Evolutionary conservation across 2,329 filamentous ascomycete genomes (phyloP), one percentile per base, ranked within the genome.

Genomic region (Colletotrichum tofieldiae): DNA sequence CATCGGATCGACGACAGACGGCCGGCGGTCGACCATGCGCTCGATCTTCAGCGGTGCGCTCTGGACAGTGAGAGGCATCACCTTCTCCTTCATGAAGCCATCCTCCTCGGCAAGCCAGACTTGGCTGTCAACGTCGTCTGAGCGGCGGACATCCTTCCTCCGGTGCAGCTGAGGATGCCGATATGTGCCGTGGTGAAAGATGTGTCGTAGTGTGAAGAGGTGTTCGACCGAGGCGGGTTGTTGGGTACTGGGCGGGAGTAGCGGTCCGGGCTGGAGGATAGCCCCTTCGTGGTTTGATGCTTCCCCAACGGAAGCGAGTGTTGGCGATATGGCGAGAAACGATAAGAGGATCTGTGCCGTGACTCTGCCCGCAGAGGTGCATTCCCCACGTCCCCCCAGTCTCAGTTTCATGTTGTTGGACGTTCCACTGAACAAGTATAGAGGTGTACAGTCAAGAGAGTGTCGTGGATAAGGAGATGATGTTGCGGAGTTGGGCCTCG

Each of bases 111-210:
- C 85, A 67, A 93, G 84, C 84, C 89, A 93, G 56, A 96, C 84
- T 51, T 80, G 80, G 23, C 79, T 77, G 43, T 86, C 83, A 20
- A 91, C 88, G 43, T 64, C 66, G 55, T 91, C 85, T 12, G 87
- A 82, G 26, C 88, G 84, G 52, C 80, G 73, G 41, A 98, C 85
- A 81, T 98, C 94, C 73, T 93, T 87, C 76, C 90, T 92, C 71
- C 92, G 89, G 81, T 98, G 94, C 20, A 98, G 89, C 6, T 87
- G 83, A 3, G 95, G 95, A 76, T 97, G 90, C 76, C 89, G 85
- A 81, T 96, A 89, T 51, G 94, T 93, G 71, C 96, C 96, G 83
- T 98, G 95, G 81, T 98, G 95, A 83, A 94, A 96, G 78, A 98
- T 92, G 82, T 99, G 96, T 77, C 94, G 92, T 68, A 99, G 89